Evolutionary conservation across 352 stramenopile genomes (phyloP).

Genomic region (Proteromonas lacertae): DNA sequence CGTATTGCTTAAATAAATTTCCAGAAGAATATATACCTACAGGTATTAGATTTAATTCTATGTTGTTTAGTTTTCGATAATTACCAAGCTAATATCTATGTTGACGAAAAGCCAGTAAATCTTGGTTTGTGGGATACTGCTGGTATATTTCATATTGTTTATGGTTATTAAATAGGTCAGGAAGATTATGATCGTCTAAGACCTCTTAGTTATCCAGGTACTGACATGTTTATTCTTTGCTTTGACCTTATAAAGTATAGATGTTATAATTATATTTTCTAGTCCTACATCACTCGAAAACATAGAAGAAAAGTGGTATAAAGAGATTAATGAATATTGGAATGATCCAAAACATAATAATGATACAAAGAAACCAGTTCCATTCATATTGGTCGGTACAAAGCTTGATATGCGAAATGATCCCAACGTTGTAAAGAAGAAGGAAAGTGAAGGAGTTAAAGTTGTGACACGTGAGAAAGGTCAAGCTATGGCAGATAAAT

Average conservation of each 20-base stretch:
- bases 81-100: conserved; percentile 34
- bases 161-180: neutral
- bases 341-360: conserved; percentile 15
- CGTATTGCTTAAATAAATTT: conserved; percentile 81
- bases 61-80: conserved; percentile 13
- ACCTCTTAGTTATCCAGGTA: conserved; percentile 69
- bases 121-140: conserved; percentile 79
- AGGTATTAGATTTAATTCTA: conserved; percentile 54
- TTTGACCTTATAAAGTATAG: conserved; percentile 56
- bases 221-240: conserved; percentile 75
- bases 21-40: conserved; percentile 78
- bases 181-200: conserved; percentile 67
- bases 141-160: conserved; percentile 28
- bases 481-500: conserved; percentile 38
- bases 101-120: conserved; percentile 68
- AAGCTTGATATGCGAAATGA: conserved; percentile 61
- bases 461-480: conserved; percentile 15
- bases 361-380: conserved; percentile 13
- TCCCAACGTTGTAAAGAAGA: conserved; percentile 38
- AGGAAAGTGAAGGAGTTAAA: conserved; percentile 18
- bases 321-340: conserved; percentile 33
- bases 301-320: conserved; percentile 60
- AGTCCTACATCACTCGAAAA: conserved; percentile 68
- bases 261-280: too few species aligned
- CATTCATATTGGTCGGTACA: conserved; percentile 73